A percentile compares a stretch with the other conserved stretches of the same genome.
Evolutionary conservation across 2,329 filamentous ascomycete genomes (phyloP).

Genomic region (Lizonia empirigonia): DNA sequence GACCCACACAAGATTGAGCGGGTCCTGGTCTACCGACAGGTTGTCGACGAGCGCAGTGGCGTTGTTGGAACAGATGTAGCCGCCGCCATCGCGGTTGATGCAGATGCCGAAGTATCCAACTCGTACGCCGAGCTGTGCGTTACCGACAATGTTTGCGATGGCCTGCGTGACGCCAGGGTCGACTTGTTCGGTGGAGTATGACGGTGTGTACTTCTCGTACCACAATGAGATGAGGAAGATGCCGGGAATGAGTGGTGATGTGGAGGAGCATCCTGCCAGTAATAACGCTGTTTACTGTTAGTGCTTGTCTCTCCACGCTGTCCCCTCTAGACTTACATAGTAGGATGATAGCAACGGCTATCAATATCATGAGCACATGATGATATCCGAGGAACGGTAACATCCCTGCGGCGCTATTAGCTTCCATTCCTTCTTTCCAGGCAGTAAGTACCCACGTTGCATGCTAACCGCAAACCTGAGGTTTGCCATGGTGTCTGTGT

Average conservation of each 20-base stretch:
- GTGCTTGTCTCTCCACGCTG: conserved; percentile 21
- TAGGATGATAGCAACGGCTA: conserved; percentile 90
- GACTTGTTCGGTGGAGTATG: conserved; percentile 84
- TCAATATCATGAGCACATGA: conserved; percentile 96
- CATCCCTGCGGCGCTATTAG: conserved; percentile 53
- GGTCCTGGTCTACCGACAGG: conserved; percentile 88
- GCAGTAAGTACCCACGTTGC: conserved; percentile 48
- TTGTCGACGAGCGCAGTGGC: conserved; percentile 90
- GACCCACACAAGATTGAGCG: conserved; percentile 95
- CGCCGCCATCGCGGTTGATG: conserved; percentile 86
- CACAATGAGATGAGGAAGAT: conserved; percentile 99
- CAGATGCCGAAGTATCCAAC: conserved; percentile 99
- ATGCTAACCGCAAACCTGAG: conserved; percentile 58
- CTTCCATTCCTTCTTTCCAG: conserved; percentile 20
- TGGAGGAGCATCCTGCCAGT: conserved; percentile 94
- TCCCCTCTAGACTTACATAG: conserved; percentile 71
- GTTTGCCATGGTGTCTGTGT: conserved; percentile 53
- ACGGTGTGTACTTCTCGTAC: conserved; percentile 84
- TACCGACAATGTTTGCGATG: conserved; percentile 87
- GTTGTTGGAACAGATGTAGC: conserved; percentile 96
- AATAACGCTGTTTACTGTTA: conserved; percentile 70
- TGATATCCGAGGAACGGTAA: conserved; percentile 70
- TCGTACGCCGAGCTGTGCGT: conserved; percentile 82
- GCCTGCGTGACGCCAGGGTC: conserved; percentile 85
- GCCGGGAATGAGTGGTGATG: conserved; percentile 88